Evolutionary conservation across 1,284 basidiomycete genomes (phyloP), one percentile per base, ranked within the genome.

Genomic region (Ustilago shanxiensis): DNA sequence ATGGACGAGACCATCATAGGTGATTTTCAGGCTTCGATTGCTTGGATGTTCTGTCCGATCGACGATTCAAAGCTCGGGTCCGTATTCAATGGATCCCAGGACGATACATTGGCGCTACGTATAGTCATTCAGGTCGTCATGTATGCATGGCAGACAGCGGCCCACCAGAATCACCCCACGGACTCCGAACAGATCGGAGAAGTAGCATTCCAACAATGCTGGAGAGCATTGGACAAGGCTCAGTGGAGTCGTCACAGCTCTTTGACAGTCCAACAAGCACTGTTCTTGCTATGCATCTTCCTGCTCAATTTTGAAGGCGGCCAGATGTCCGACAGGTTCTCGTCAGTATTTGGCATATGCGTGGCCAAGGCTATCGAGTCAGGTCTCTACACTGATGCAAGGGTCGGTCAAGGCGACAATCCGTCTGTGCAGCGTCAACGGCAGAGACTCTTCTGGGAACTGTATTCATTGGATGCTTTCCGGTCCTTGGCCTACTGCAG

Each of bases 401-500:
- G 7, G n/a, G 39, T 41, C 8, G 55, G 55, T 45, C 55, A 44
- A 57, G 55, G 6, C 41, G 24, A 57, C 18, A 39, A 57, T 20
- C 24, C 7, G 18, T 44, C 55, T 9, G 39, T 57, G n/a, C 39
- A 45, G 24, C 55, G 55, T 45, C 37, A 57, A 29, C 37, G 55
- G 10, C 26, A 26, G 14, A 26, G 37, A 18, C 37, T 66, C 28
- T 71, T 71, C 31, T 71, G 68, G 68, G 68, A 71, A 47, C 60
- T 71, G 26, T 59, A 66, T 18, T 41, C 61, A 8, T 44, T 55
- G 11, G 68, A 71, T 22, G 55, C 50, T 18, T 59, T 71, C 47
- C 54, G 68, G 9, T 51, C 62, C 14, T 33, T 72, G 6, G 62
- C 63, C 39, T 66, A 67, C 37, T 59, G 63, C 57, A 24, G 69